Conservation (phyloP, 352 stramenopile species). For the Phytophthora sojae region DNA sequence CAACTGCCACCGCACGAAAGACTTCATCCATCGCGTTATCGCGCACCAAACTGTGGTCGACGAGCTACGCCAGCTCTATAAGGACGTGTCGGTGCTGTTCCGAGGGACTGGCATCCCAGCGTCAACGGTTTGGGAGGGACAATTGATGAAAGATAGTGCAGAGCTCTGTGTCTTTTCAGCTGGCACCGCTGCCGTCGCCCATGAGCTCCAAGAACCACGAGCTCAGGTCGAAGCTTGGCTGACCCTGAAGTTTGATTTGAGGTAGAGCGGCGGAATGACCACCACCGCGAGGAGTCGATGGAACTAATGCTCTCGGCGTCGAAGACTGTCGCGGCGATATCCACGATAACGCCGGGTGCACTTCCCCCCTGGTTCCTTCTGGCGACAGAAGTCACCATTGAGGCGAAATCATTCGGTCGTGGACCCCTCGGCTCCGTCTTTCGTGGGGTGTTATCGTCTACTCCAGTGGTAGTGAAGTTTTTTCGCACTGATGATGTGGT, state of each 20-base stretch:
- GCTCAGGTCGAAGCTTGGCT: slow-evolving; percentile 5
- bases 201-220: slow-evolving; percentile 4
- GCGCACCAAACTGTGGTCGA: background rate
- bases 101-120: background rate
- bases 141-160: background rate
- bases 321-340: background rate
- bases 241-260: slow-evolving; percentile 11
- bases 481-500: slow-evolving; percentile 17
- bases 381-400: background rate
- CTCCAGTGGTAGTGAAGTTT: slow-evolving; percentile 41
- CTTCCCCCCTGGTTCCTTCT: background rate
- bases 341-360: background rate
- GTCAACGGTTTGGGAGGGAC: background rate
- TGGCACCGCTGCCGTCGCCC: background rate
- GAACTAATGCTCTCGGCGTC: background rate
- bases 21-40: background rate
- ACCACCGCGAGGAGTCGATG: background rate
- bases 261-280: background rate
- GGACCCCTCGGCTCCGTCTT: slow-evolving; percentile 31
- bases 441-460: slow-evolving; percentile 15
- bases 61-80: background rate
- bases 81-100: background rate
- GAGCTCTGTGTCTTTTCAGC: background rate
- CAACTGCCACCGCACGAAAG: background rate
- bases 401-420: background rate